Base-by-base conservation (phyloP, 768 basidiomycete species). In the Russula compacta region DNA sequence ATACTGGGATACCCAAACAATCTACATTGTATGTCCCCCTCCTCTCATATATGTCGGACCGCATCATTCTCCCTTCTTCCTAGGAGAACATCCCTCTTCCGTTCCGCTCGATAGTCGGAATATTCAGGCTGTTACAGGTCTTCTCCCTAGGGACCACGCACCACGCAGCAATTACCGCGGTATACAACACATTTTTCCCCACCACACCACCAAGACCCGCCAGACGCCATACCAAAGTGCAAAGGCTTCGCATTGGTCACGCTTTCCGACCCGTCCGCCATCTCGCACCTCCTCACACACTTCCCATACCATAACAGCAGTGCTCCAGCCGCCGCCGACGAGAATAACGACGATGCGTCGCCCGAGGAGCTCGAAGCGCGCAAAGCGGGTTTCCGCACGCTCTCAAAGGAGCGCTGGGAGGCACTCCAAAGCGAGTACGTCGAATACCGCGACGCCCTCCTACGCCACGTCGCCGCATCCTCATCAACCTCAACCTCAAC, bases 211-310 rank as follows among this genome's bases (percentile, higher is more conserved):
- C 78, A 80, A 51, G 87, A 88, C 68, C 76, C 76, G 54, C 78
- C 81, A 14, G 81, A 73, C 2, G 77, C 79, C 29, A 65, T 72
- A 14, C 82, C 85, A 2, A 80, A 78, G 56, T 85, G 80, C 71
- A 91, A 86, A 74, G 86, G 87, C 1, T 92, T 91, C 63, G 87
- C 88, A 0, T 79, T 92, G 33, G 73, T 92, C 56, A 82, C 82
- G 0, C 73, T 92, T 47, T 70, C 75, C 2, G 59, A 71, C 5
- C 39, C 68, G 1, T 70, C 73, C 1, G 77, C 82, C 29, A 76
- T 73, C 2, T 71, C 78, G 8, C 61, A 69, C 2, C 61, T 92
- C 0, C 69, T 83, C 0, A 42, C 71, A 0, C 66, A 67, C 24
- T 92, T 87, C 85, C 83, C 84, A 7, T 54, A 33, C 6, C 92